Evolutionary conservation across 2,329 filamentous ascomycete genomes (phyloP).

Genomic region (Purpureocillium takamizusanense): DNA sequence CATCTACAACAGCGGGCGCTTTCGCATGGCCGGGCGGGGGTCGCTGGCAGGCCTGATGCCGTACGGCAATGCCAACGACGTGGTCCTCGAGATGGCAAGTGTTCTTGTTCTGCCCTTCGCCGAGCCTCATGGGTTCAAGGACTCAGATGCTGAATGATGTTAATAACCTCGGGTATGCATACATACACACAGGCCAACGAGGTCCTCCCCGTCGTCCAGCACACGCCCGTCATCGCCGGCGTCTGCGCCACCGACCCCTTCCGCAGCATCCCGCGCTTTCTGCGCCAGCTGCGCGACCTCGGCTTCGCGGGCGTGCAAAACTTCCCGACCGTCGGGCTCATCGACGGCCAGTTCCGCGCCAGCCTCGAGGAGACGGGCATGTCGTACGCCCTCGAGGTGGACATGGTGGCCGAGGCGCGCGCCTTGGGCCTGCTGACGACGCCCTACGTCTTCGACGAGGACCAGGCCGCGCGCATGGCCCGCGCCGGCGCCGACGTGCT

Average conservation of each 20-base stretch:
- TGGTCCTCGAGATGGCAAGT: conserved; percentile 58
- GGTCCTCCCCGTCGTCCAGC: conserved; percentile 54
- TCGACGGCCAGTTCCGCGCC: conserved; percentile 57
- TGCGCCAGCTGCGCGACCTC: conserved; percentile 48
- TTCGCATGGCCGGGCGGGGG: conserved; percentile 63
- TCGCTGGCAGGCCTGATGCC: conserved; percentile 63
- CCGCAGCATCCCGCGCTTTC: conserved; percentile 50
- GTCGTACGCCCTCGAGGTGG: conserved; percentile 58
- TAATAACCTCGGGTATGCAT: background rate
- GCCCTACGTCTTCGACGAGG: conserved; percentile 59
- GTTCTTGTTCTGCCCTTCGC: no score
- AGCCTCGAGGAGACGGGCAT: conserved; percentile 66
- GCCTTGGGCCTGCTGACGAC: conserved; percentile 55
- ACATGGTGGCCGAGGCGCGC: conserved; percentile 53
- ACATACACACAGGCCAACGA: conserved; percentile 41
- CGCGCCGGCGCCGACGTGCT: conserved; percentile 56
- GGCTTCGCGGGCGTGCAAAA: conserved; percentile 66
- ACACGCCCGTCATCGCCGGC: conserved; percentile 59
- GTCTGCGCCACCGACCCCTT: conserved; percentile 66
- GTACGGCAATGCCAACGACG: conserved; percentile 61
- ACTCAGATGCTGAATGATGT: no score
- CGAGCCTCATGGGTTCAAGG: no score
- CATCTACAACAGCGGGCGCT: conserved; percentile 64
- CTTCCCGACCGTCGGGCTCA: conserved; percentile 63
- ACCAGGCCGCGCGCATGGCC: conserved; percentile 54